These are phyloP conservation scores for Entomortierella beljakovae DNA, from an alignment of 192 early-diverging fungal genomes.

Conservation along the genomic window DNA sequence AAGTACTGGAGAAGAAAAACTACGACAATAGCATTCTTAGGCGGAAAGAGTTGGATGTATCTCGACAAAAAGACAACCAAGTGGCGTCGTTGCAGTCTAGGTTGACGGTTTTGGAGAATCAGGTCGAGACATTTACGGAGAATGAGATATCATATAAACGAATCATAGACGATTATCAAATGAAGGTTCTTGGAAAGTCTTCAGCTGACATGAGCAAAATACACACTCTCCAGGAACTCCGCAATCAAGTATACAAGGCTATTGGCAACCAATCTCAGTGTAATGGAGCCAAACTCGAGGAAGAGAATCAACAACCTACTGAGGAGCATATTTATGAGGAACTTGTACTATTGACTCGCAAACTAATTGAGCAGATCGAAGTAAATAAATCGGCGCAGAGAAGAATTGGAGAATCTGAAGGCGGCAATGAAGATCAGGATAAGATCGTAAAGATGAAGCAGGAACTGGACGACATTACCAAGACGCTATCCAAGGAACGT, in stretches of 20 bases:
- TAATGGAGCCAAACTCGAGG: too few species aligned
- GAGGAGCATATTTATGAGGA: too few species aligned
- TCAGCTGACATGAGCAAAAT: neutral
- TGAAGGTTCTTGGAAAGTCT: too few species aligned
- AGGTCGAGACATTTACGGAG: neutral
- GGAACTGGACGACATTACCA: neutral
- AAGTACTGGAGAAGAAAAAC: conserved; percentile 1
- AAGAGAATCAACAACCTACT: too few species aligned
- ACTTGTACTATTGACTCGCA: too few species aligned
- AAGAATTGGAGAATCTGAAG: too few species aligned
- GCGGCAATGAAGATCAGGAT: too few species aligned
- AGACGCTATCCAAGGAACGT: neutral
- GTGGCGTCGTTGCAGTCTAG: neutral
- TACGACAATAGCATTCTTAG: conserved; percentile 1
- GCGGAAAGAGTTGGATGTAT: neutral
- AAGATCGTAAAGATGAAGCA: neutral
- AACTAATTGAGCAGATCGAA: too few species aligned
- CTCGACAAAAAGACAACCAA: neutral
- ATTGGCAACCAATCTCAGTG: too few species aligned
- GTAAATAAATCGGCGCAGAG: too few species aligned
- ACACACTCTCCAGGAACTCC: too few species aligned
- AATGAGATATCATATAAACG: neutral
- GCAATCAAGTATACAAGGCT: too few species aligned
- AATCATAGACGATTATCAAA: neutral
- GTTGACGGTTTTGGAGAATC: neutral